Base-by-base conservation (phyloP, 139 green algal genomes). In the Nannochloris sp. region DNA sequence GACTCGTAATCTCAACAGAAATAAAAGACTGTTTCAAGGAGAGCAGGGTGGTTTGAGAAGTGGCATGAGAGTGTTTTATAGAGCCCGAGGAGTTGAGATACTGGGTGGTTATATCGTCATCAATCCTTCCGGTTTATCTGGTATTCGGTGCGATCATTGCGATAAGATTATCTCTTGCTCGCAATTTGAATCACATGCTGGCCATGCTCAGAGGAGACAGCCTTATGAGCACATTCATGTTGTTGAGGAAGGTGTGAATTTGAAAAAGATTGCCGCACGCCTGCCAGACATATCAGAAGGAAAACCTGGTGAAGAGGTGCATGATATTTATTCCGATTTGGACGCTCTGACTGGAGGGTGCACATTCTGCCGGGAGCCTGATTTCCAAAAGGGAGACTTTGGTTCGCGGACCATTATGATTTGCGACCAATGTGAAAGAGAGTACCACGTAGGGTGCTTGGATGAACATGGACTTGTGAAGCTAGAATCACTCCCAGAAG, bases 401-500 rank as follows among this genome's bases (percentile, higher is more conserved):
- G 80, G 74, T 29, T 77, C 83, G 29, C 72, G 82, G 74, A 97
- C 90, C 33, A 90, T 96, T 48, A 85, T 96, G 53, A 80, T 97
- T 59, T 97, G 91, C 70, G 91, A 97, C 77, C 84, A 92, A 69
- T 97, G 91, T 75, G 91, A 97, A 79, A 77, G 87, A 29, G 91
- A 97, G 82, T 96, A 88, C 80, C 91, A 97, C 70, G 89, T 97
- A 44, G 80, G 82, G 30, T 89, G 81, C 69, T 73, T 94, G 63
- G 64, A 68, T 20, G 53, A 74, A 45, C 30, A 63, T 25, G 75
- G 73, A 31, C 66, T 73, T 43, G 71, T 36, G 6, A 66, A 29
- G n/a, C 73, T 95, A 25, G 30, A 65, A 1, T 62, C 65, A 12
- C 56, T 89, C 30, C 82, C 81, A 30, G 75, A 85, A 58, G 84